phyloP scores from a whole-genome alignment of 768 basidiomycete species.

The Calocybe indica region DNA sequence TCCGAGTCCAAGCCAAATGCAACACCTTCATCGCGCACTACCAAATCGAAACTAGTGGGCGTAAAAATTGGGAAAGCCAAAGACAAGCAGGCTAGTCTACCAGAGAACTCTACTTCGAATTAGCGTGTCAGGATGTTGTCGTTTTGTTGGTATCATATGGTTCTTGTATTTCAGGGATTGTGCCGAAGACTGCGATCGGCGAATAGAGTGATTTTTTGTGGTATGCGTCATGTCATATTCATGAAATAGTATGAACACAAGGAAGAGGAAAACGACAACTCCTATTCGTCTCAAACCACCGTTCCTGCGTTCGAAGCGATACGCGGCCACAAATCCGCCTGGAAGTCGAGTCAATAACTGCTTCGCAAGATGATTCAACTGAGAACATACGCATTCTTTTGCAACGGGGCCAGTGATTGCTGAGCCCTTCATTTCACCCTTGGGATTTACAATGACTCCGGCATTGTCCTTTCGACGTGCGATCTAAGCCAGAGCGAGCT shows the following conservation, averaged over 20 bases:
- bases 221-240: not conserved
- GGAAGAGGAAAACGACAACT: slow-evolving; percentile 6
- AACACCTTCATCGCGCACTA: slow-evolving; percentile 3
- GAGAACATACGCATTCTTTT: slow-evolving; percentile 90
- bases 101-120: not conserved
- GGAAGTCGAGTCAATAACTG: slow-evolving; percentile 3
- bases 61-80: slow-evolving; percentile 35
- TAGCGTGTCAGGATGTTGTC: not conserved
- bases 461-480: slow-evolving; percentile 75
- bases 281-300: slow-evolving; percentile 64
- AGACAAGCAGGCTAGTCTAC: slow-evolving; percentile 13
- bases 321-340: slow-evolving; percentile 99
- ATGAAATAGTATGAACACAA: slow-evolving; percentile 3
- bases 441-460: slow-evolving; percentile 96
- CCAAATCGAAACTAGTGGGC: slow-evolving; percentile 26
- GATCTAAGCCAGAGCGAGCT: not conserved
- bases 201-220: too few relatives aligned
- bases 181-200: not conserved
- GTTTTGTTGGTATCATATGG: not conserved
- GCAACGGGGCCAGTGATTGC: slow-evolving; percentile 96
- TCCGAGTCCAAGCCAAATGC: slow-evolving; percentile 1
- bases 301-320: slow-evolving; percentile 99
- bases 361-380: not conserved
- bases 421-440: slow-evolving; percentile 99
- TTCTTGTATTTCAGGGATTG: not conserved